phyloP scores from a whole-genome alignment of 2,329 filamentous ascomycete genomes.

The Diaporthe humulicola region DNA sequence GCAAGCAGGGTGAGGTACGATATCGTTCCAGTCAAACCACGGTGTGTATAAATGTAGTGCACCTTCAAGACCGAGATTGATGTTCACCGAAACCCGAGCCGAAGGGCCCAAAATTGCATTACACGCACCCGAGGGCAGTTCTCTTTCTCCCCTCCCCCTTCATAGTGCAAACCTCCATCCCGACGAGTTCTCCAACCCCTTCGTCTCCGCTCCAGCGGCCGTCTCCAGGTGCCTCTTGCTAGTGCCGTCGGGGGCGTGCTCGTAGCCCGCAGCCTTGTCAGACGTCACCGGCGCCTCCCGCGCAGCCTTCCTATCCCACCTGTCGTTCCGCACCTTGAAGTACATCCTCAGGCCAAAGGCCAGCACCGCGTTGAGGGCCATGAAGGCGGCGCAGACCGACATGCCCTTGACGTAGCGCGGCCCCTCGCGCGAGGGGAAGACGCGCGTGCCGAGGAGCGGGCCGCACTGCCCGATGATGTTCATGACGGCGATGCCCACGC shows the following conservation, averaged over 20 bases:
- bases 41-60: background rate
- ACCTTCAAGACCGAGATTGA: background rate
- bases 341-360: conserved; percentile 50
- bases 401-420: conserved; percentile 57
- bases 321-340: conserved; percentile 50
- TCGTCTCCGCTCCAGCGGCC: background rate
- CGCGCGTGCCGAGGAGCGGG: conserved; percentile 72
- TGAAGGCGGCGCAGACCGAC: conserved; percentile 55
- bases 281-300: conserved; percentile 39
- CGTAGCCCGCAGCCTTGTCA: conserved; percentile 11
- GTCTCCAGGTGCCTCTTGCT: background rate
- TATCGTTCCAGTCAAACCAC: background rate
- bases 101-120: background rate
- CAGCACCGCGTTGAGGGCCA: conserved; percentile 56
- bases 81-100: background rate
- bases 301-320: conserved; percentile 49
- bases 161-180: conserved; percentile 35
- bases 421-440: conserved; percentile 64
- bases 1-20: background rate
- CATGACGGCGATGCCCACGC: conserved; percentile 72
- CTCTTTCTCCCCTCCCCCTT: background rate
- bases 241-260: background rate
- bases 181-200: conserved; percentile 29
- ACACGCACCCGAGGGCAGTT: background rate
- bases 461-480: conserved; percentile 75